These are phyloP conservation scores for Rhododendron henanense DNA, from an alignment of 148 eudicot species.

Conservation along the genomic window DNA sequence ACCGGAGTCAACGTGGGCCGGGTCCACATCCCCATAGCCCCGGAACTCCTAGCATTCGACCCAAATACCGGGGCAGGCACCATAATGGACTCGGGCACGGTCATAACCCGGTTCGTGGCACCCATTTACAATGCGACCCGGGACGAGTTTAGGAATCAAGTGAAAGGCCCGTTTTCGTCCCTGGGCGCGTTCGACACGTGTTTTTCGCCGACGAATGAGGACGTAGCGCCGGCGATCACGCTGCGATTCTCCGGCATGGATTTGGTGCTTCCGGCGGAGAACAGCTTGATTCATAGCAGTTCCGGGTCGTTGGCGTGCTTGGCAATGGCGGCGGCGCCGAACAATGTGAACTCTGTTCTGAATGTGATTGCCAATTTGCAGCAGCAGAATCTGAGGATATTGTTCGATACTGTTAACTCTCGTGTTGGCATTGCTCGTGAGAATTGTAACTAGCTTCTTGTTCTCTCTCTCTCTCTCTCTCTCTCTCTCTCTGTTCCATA, in stretches of 20 bases:
- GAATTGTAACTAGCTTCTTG: slow-evolving; percentile 50
- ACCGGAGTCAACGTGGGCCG: slow-evolving; percentile 67
- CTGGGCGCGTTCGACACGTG: slow-evolving; percentile 86
- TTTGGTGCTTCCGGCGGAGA: slow-evolving; percentile 65
- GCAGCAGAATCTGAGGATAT: slow-evolving; percentile 83
- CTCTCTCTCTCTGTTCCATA: background rate
- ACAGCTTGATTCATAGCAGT: slow-evolving; percentile 74
- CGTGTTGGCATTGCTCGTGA: slow-evolving; percentile 71
- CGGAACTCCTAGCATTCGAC: slow-evolving; percentile 50
- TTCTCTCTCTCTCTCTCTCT: background rate
- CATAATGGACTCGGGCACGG: slow-evolving; percentile 81
- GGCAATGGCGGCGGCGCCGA: slow-evolving; percentile 71
- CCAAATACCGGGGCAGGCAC: slow-evolving; percentile 75
- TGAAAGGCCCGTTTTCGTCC: slow-evolving; percentile 57
- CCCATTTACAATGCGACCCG: slow-evolving; percentile 56
- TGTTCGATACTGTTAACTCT: slow-evolving; percentile 64
- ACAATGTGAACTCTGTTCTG: slow-evolving; percentile 58
- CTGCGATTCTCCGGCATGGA: slow-evolving; percentile 63
- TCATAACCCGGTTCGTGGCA: slow-evolving; percentile 63
- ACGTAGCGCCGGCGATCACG: slow-evolving; percentile 48
- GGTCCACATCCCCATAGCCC: slow-evolving; percentile 52
- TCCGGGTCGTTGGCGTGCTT: slow-evolving; percentile 65
- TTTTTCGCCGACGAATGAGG: slow-evolving; percentile 53
- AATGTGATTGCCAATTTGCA: slow-evolving; percentile 84
- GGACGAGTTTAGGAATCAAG: slow-evolving; percentile 66